Evolutionary conservation across 257 asterid genomes (phyloP).

Genomic region (Coffea eugenioides): DNA sequence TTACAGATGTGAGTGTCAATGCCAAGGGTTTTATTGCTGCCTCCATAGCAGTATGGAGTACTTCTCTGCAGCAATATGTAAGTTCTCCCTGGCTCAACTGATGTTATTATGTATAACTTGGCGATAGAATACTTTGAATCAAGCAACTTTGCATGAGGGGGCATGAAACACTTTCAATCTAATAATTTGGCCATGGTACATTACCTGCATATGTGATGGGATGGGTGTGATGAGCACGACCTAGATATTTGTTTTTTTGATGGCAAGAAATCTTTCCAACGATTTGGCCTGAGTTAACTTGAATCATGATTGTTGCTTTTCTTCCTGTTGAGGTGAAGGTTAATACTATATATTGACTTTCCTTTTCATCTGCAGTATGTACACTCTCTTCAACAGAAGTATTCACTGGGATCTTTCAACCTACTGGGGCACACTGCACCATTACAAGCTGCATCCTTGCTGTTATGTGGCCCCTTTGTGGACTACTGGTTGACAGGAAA

Average conservation of each 20-base stretch:
- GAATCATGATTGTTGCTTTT: neutral
- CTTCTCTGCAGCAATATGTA: conserved; percentile 69
- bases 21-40: conserved; percentile 64
- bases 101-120: neutral
- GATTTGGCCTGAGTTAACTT: neutral
- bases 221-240: neutral
- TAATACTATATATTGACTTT: neutral
- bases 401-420: conserved; percentile 74
- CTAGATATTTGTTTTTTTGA: neutral
- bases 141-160: neutral
- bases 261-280: neutral
- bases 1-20: conserved; percentile 65
- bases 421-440: conserved; percentile 90
- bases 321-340: neutral
- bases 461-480: conserved; percentile 57
- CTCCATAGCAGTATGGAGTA: conserved; percentile 65
- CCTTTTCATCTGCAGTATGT: conserved; percentile 54
- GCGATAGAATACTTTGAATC: neutral
- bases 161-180: neutral
- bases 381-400: conserved; percentile 71
- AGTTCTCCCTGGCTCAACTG: conserved; percentile 26
- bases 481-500: conserved; percentile 69
- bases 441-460: conserved; percentile 69
- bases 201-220: neutral
- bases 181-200: neutral